A percentile compares a stretch with the other conserved stretches of the same genome.
phyloP scores from a whole-genome alignment of 345 rosid species.

The Cardamine chenopodiifolia region DNA sequence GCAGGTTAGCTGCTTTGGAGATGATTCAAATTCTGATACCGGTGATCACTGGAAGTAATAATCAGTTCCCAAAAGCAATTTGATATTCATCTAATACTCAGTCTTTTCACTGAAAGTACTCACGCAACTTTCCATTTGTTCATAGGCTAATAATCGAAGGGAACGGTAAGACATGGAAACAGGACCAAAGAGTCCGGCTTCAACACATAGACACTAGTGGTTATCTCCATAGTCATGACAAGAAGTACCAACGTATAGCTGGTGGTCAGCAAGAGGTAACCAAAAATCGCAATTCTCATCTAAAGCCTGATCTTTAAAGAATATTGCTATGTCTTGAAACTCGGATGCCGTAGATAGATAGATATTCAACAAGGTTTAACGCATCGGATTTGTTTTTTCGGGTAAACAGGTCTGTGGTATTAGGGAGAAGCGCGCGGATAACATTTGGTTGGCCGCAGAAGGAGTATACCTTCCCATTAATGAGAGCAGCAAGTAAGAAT shows the following conservation, averaged over 20 bases:
- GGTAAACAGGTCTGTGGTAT: slow-evolving; percentile 74
- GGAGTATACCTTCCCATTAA: slow-evolving; percentile 89
- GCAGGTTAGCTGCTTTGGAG: slow-evolving; percentile 97
- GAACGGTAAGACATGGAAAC: slow-evolving; percentile 92
- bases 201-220: slow-evolving; percentile 96
- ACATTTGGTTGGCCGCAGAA: slow-evolving; percentile 95
- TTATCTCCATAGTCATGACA: slow-evolving; percentile 94
- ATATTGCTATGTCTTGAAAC: background rate
- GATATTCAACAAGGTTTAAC: background rate
- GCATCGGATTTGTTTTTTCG: background rate
- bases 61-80: slow-evolving; percentile 15
- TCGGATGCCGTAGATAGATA: background rate
- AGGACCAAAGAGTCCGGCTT: slow-evolving; percentile 86
- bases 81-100: slow-evolving; percentile 1
- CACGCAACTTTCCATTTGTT: slow-evolving; percentile 4
- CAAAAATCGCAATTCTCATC: background rate
- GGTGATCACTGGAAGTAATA: slow-evolving; percentile 96
- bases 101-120: slow-evolving; percentile 7
- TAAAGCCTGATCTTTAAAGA: background rate
- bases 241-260: slow-evolving; percentile 93
- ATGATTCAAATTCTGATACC: slow-evolving; percentile 86
- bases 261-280: slow-evolving; percentile 99
- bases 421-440: slow-evolving; percentile 82
- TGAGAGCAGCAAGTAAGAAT: slow-evolving; percentile 50
- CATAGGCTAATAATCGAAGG: slow-evolving; percentile 88